Percentiles rank a stretch among this genome's conserved stretches.
Evolutionary conservation across 805 yeast species (phyloP).

Genomic region (Wickerhamiella qilinensis): DNA sequence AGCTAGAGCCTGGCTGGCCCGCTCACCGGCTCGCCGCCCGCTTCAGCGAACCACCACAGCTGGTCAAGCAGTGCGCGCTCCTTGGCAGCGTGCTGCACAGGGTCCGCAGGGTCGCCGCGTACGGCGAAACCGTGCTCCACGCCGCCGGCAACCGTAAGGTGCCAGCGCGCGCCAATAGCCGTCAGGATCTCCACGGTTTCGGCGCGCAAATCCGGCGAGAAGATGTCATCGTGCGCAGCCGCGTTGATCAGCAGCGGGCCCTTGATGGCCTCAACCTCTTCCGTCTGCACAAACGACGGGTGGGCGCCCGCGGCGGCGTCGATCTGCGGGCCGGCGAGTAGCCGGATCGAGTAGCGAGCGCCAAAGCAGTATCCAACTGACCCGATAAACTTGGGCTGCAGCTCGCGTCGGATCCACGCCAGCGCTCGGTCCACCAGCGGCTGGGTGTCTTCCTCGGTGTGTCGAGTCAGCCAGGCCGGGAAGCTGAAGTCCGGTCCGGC

Average conservation of each 20-base stretch:
- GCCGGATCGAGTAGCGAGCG: conserved; percentile 49
- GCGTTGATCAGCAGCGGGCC: conserved; percentile 55
- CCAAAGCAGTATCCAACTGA: conserved; percentile 50
- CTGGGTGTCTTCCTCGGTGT: conserved; percentile 29
- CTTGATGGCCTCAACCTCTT: conserved; percentile 49
- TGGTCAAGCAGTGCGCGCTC: conserved; percentile 42
- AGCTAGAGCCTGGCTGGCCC: too few relatives aligned
- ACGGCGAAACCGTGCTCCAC: conserved; percentile 65
- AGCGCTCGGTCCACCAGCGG: conserved; percentile 36
- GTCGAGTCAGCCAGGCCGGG: conserved; percentile 37
- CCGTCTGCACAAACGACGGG: conserved; percentile 49
- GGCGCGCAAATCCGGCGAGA: conserved; percentile 47
- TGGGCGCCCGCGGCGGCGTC: conserved; percentile 66
- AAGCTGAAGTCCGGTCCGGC: conserved; percentile 11
- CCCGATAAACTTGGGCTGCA: conserved; percentile 25
- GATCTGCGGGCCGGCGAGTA: conserved; percentile 24
- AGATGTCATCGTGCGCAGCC: conserved; percentile 54
- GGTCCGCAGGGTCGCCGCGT: conserved; percentile 49
- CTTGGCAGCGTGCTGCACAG: conserved; percentile 43
- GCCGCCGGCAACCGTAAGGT: conserved; percentile 44
- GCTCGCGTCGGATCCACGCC: conserved; percentile 27
- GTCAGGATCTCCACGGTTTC: conserved; percentile 42
- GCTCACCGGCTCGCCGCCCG: too few relatives aligned
- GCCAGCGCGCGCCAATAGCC: conserved; percentile 39
- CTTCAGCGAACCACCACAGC: conserved; percentile 17